A percentile compares a stretch with the other conserved stretches of the same genome.
phyloP scores from a whole-genome alignment of 1,284 basidiomycete species.

The Volvariella surrecta region DNA sequence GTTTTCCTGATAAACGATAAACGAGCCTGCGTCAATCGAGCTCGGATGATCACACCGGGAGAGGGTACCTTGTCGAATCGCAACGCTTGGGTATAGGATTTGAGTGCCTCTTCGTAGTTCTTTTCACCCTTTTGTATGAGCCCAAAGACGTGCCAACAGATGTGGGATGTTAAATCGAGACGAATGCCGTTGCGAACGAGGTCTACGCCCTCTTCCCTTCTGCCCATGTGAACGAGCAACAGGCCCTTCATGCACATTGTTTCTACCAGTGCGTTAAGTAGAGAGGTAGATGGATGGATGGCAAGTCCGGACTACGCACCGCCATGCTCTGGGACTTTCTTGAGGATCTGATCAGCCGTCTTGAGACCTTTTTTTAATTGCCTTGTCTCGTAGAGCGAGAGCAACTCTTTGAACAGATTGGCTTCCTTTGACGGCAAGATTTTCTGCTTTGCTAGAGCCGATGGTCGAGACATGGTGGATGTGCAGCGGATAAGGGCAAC shows the following conservation, averaged over 20 bases:
- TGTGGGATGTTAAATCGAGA: constrained; percentile 88
- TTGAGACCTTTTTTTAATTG: constrained; percentile 90
- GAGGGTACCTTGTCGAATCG: constrained; percentile 78
- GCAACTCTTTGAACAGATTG: constrained; percentile 80
- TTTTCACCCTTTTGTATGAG: constrained; percentile 88
- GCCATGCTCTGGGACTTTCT: constrained; percentile 94
- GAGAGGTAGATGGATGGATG: constrained; percentile 14
- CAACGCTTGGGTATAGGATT: constrained; percentile 77
- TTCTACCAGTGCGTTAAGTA: constrained; percentile 40
- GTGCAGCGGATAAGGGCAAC: constrained; percentile 7
- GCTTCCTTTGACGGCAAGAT: constrained; percentile 79
- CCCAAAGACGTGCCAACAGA: constrained; percentile 98
- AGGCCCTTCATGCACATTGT: constrained; percentile 94
- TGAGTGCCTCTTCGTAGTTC: constrained; percentile 85
- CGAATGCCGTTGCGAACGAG: constrained; percentile 86
- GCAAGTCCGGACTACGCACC: constrained; percentile 38
- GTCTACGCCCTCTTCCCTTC: constrained; percentile 77
- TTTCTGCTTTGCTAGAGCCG: constrained; percentile 28
- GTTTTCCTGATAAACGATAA: constrained; percentile 62
- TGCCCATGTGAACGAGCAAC: constrained; percentile 76
- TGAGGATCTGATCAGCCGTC: constrained; percentile 89
- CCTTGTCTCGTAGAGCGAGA: constrained; percentile 87
- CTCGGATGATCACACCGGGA: background rate
- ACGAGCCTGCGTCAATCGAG: background rate
- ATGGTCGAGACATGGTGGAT: constrained; percentile 25